phyloP scores from a whole-genome alignment of 768 basidiomycete genomes.

The Artomyces pyxidatus region DNA sequence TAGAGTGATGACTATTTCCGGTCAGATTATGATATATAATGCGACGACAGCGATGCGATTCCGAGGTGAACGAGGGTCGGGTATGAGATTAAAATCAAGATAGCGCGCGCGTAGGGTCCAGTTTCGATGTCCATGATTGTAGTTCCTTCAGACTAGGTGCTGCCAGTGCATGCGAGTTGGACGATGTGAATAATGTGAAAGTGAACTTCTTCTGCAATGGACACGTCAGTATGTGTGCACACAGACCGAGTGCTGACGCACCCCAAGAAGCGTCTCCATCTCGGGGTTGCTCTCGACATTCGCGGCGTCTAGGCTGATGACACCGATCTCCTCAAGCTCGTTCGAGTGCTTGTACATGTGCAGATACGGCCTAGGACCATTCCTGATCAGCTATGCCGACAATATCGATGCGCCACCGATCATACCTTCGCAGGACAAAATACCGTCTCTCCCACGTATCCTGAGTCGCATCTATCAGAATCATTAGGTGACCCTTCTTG shows the following conservation, averaged over 20 bases:
- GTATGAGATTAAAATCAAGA: slow-evolving; percentile 6
- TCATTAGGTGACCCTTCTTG: slow-evolving; percentile 77
- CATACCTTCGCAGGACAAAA: slow-evolving; percentile 81
- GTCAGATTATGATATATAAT: slow-evolving; percentile 11
- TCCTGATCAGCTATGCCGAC: too few species aligned
- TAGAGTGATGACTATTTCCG: slow-evolving; percentile 11
- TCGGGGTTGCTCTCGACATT: slow-evolving; percentile 81
- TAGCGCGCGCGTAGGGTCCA: slow-evolving; percentile 64
- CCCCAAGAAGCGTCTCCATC: slow-evolving; percentile 82
- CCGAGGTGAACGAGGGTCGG: not conserved
- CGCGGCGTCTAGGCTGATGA: slow-evolving; percentile 78
- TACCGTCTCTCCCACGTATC: slow-evolving; percentile 78
- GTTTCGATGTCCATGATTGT: slow-evolving; percentile 73
- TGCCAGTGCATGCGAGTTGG: slow-evolving; percentile 85
- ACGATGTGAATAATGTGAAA: slow-evolving; percentile 87
- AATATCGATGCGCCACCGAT: too few species aligned
- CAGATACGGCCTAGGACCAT: slow-evolving; percentile 70
- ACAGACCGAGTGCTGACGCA: slow-evolving; percentile 18
- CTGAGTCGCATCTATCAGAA: slow-evolving; percentile 73
- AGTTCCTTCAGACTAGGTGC: slow-evolving; percentile 79
- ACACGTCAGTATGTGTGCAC: not conserved
- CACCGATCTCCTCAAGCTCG: slow-evolving; percentile 74
- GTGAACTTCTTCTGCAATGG: slow-evolving; percentile 63
- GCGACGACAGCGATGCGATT: not conserved
- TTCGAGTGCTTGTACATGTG: slow-evolving; percentile 79